Evolutionary conservation across 306 rosid species (phyloP), one percentile per base, ranked within the genome.

Genomic region (Fragaria nilgerrensis): DNA sequence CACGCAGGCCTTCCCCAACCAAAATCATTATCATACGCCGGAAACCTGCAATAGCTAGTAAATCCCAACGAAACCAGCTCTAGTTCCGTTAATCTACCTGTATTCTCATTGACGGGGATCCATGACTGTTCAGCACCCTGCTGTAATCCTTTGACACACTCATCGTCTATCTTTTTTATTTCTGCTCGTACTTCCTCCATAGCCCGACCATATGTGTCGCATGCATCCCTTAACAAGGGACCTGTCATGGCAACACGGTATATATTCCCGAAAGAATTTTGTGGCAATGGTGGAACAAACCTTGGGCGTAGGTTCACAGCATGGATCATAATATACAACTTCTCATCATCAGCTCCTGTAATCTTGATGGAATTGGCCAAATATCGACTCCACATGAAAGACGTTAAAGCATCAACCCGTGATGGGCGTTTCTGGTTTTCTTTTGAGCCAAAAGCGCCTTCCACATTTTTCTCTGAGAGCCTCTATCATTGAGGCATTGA

Each of bases 1-100:
- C 1, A 88, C 23, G 2, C 77, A 11, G 90, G 92, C 56, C 76
- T 78, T 0, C 92, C 95, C 90, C 77, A 74, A 5, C 77, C 69
- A 13, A 74, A 74, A 58, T 74, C 77, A 7, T 47, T 6, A 14
- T 74, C 77, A 11, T 74, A 74, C 27, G 61, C 16, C 0, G 70
- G 78, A 74, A 74, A 74, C 9, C 39, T 58, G 27, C 78, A 74
- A 68, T 41, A 59, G 62, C 78, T 74, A 20, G 43, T 74, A 44
- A 17, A 70, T 7, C 41, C 20, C 3, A 52, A 36, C 27, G 9
- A 0, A 49, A 22, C 64, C 5, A 67, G 15, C 41, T 65, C 65
- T 15, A 8, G 49, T 48, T 50, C 48, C 25, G 0, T 64, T 9
- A 53, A 12, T 2, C 12, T 53, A 7, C 14, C 15, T 34, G 56